phyloP scores from a whole-genome alignment of 768 basidiomycete species.

The Termitomyces eurrhizus region DNA sequence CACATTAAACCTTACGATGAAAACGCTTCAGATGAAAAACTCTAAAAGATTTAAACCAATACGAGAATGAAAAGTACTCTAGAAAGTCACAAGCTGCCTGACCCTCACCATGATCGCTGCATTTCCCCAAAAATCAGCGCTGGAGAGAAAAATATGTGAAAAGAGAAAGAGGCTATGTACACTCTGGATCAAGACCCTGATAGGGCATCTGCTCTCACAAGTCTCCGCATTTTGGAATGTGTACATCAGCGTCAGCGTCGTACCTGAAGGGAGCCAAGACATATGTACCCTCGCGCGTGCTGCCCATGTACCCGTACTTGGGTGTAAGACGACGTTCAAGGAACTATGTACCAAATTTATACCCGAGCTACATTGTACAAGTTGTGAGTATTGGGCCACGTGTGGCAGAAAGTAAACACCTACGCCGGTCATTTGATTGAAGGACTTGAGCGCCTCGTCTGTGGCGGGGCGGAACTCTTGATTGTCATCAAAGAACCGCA shows the following conservation, averaged over 20 bases:
- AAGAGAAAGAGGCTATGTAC: conserved; percentile 41
- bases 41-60: not conserved
- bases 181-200: conserved; percentile 77
- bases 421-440: conserved; percentile 85
- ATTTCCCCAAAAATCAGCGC: not conserved
- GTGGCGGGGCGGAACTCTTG: conserved; percentile 84
- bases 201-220: conserved; percentile 81
- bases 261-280: not conserved
- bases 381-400: not conserved
- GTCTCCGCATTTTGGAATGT: conserved; percentile 47
- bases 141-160: conserved; percentile 1
- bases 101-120: conserved; percentile 50
- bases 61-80: conserved; percentile 6
- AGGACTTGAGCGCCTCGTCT: conserved; percentile 82
- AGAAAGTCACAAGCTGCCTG: conserved; percentile 35
- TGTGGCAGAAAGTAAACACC: not conserved
- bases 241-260: not conserved
- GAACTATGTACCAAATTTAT: conserved; percentile 83
- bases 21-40: not conserved
- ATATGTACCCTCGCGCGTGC: conserved; percentile 59
- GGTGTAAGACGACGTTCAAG: conserved; percentile 79
- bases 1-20: not conserved
- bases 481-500: conserved; percentile 30
- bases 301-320: conserved; percentile 78
- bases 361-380: conserved; percentile 50